Evolutionary conservation across 441 rosid genomes (phyloP).

Genomic region (Adansonia rubrostipa): DNA sequence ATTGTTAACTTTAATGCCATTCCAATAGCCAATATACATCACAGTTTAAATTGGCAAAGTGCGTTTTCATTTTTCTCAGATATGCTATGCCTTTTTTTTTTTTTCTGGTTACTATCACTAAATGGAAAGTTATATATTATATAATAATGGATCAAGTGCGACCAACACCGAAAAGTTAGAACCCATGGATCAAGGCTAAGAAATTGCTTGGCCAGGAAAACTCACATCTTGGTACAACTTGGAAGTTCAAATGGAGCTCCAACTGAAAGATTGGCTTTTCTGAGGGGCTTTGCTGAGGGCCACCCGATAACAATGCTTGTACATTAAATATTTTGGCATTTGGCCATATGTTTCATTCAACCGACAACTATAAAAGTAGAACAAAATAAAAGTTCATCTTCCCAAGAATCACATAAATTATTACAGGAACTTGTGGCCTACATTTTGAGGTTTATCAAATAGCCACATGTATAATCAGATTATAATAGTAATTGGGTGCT

Average conservation of each 20-base stretch:
- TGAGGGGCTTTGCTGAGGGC: background rate
- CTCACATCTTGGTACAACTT: background rate
- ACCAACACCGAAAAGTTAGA: background rate
- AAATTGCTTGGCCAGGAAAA: background rate
- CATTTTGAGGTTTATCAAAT: background rate
- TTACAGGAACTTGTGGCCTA: background rate
- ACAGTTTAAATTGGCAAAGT: background rate
- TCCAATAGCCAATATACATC: no score
- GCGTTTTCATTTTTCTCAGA: background rate
- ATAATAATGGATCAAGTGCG: background rate
- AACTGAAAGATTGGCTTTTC: background rate
- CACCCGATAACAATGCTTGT: background rate
- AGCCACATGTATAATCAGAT: constrained; percentile 36
- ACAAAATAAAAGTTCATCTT: background rate
- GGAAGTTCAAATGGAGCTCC: background rate
- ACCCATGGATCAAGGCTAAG: background rate
- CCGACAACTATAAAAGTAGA: background rate
- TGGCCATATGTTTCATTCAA: background rate
- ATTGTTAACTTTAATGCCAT: no score
- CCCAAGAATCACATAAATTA: background rate
- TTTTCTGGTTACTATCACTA: no score
- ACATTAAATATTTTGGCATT: background rate
- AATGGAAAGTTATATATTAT: no score
- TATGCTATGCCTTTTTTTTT: no score
- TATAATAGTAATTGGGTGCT: constrained; percentile 50